Evolutionary conservation across 1,284 basidiomycete species (phyloP).

Genomic region (Malassezia brasiliensis): DNA sequence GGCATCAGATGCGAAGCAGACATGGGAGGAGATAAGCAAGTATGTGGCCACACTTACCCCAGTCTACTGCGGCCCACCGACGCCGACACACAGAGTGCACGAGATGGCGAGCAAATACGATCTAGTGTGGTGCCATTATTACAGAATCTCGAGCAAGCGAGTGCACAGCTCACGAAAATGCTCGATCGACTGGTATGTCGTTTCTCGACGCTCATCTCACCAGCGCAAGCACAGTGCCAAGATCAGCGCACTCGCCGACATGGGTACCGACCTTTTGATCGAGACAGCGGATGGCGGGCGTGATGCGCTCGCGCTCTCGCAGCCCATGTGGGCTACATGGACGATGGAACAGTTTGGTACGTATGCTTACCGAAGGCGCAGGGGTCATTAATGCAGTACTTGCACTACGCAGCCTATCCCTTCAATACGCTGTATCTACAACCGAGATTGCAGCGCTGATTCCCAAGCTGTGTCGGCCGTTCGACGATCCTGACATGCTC

Average conservation of each 20-base stretch:
- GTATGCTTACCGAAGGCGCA: background rate
- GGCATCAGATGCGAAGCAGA: slow-evolving; percentile 27
- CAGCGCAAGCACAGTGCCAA: slow-evolving; percentile 23
- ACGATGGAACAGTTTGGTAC: slow-evolving; percentile 32
- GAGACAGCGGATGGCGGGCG: slow-evolving; percentile 26
- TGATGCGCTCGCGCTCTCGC: slow-evolving; percentile 23
- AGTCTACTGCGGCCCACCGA: background rate
- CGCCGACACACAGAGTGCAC: slow-evolving; percentile 4
- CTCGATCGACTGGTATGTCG: slow-evolving; percentile 24
- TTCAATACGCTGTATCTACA: slow-evolving; percentile 13
- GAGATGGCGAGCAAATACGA: slow-evolving; percentile 17
- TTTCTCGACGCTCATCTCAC: background rate
- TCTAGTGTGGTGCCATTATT: slow-evolving; percentile 5
- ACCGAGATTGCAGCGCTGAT: slow-evolving; percentile 5
- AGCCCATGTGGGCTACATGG: slow-evolving; percentile 39
- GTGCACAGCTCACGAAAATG: slow-evolving; percentile 6
- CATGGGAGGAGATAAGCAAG: slow-evolving; percentile 27
- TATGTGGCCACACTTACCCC: background rate
- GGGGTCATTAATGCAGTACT: background rate
- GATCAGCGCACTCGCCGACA: slow-evolving; percentile 22
- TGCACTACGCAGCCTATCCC: background rate
- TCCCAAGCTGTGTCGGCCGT: slow-evolving; percentile 2
- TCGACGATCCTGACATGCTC: background rate
- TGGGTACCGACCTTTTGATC: slow-evolving; percentile 18
- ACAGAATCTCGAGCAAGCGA: slow-evolving; percentile 12